Conservation (phyloP, 192 early-diverging fungal genomes). For the Dissophora ornata region DNA sequence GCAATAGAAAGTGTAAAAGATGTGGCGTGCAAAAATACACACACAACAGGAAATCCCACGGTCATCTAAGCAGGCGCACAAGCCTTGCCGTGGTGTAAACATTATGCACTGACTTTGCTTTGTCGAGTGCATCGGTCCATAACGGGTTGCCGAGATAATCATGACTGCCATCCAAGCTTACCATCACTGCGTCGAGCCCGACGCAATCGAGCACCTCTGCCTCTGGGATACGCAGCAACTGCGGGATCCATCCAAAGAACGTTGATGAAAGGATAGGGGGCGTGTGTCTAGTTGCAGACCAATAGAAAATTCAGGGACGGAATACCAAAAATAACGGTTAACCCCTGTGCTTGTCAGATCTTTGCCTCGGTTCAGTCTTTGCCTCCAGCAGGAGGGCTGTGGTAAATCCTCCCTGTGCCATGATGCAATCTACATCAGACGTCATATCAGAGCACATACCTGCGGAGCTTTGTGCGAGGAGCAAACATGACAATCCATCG, state of each 20-base stretch:
- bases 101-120: no score
- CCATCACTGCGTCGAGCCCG: slow-evolving; percentile 68
- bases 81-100: no score
- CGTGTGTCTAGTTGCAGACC: slow-evolving; percentile 51
- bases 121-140: no score
- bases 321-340: neutral
- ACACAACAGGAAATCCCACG: no score
- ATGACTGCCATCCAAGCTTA: no score
- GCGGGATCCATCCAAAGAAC: slow-evolving; percentile 67
- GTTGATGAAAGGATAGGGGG: slow-evolving; percentile 56
- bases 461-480: slow-evolving; percentile 49
- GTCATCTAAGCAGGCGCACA: no score
- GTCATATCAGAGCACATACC: slow-evolving; percentile 15
- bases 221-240: slow-evolving; percentile 59
- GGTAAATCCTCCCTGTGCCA: no score
- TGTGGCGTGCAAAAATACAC: no score
- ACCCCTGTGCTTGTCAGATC: neutral
- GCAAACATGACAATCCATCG: slow-evolving; percentile 57
- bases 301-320: neutral
- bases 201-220: slow-evolving; percentile 60
- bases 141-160: no score
- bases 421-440: neutral
- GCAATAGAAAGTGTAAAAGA: no score
- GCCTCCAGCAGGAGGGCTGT: no score
- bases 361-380: no score